Percentiles rank a stretch among this genome's conserved stretches.
Evolutionary conservation across 768 basidiomycete genomes (phyloP).

Genomic region (Auriscalpium microsporum): DNA sequence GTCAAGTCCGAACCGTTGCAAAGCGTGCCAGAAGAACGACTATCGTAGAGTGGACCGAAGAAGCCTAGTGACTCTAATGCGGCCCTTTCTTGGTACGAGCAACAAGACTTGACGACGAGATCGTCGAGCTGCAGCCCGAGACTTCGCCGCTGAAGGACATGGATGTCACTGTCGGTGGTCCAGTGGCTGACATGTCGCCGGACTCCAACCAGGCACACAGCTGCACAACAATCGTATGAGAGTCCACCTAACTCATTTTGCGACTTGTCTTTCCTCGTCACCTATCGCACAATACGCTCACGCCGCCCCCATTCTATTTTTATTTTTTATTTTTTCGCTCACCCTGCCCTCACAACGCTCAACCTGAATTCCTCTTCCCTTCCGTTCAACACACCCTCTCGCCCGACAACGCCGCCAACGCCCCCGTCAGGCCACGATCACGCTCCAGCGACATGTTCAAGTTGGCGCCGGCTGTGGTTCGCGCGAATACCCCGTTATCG

Average conservation of each 20-base stretch:
- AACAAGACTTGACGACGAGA: constrained; percentile 77
- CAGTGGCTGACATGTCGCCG: neutral
- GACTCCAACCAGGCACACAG: constrained; percentile 27
- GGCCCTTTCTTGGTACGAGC: constrained; percentile 70
- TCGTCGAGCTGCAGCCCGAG: constrained; percentile 71
- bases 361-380: constrained; percentile 52
- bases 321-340: too few relatives aligned
- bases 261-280: constrained; percentile 62
- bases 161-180: constrained; percentile 46
- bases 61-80: constrained; percentile 36
- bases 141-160: constrained; percentile 69
- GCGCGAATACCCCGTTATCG: constrained; percentile 57
- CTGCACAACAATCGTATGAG: constrained; percentile 66
- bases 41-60: constrained; percentile 23
- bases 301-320: constrained; percentile 50
- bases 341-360: constrained; percentile 58
- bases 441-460: constrained; percentile 53
- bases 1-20: constrained; percentile 61
- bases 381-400: constrained; percentile 51
- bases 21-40: constrained; percentile 55
- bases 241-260: constrained; percentile 57
- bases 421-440: constrained; percentile 16
- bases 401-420: constrained; percentile 12
- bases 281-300: constrained; percentile 64
- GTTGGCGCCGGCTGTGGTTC: constrained; percentile 48